phyloP scores from a whole-genome alignment of 192 early-diverging fungal species.

The Jimgerdemannia flammicorona region DNA sequence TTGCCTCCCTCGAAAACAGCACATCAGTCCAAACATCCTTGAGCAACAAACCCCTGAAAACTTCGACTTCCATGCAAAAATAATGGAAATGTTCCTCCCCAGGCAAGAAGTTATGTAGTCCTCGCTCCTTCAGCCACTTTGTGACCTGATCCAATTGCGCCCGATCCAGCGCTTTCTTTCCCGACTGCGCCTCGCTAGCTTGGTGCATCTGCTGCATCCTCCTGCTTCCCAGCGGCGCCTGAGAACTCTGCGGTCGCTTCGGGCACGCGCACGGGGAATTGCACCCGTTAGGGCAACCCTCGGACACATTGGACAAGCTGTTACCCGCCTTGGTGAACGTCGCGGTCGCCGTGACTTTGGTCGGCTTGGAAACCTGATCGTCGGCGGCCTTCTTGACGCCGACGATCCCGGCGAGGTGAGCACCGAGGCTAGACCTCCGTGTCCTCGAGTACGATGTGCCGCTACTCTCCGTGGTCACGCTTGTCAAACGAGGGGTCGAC shows the following conservation, averaged over 20 bases:
- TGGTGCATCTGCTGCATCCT: neutral
- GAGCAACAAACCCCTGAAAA: conserved; percentile 25
- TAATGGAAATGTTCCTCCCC: conserved; percentile 36
- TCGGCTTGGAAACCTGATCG: neutral
- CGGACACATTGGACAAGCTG: neutral
- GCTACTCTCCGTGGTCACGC: too few relatives aligned
- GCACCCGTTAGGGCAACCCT: neutral
- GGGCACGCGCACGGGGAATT: neutral
- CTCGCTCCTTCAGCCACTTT: conserved; percentile 27
- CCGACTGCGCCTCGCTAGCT: neutral
- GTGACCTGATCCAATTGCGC: conserved; percentile 16
- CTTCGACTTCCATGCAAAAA: conserved; percentile 37
- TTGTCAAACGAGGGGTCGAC: neutral
- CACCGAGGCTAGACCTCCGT: neutral
- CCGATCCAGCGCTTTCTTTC: neutral
- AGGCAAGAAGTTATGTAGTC: conserved; percentile 34
- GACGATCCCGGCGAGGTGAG: neutral
- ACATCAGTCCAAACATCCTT: conserved; percentile 16
- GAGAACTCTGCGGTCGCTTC: neutral
- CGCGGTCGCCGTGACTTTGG: neutral
- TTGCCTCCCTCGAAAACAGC: conserved; percentile 11
- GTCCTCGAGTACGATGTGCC: neutral
- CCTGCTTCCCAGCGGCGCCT: too few relatives aligned
- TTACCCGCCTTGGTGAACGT: neutral
- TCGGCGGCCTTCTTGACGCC: too few relatives aligned